These are phyloP conservation scores for Phytophthora cryptogea DNA, from an alignment of 352 stramenopile species.

Conservation along the genomic window DNA sequence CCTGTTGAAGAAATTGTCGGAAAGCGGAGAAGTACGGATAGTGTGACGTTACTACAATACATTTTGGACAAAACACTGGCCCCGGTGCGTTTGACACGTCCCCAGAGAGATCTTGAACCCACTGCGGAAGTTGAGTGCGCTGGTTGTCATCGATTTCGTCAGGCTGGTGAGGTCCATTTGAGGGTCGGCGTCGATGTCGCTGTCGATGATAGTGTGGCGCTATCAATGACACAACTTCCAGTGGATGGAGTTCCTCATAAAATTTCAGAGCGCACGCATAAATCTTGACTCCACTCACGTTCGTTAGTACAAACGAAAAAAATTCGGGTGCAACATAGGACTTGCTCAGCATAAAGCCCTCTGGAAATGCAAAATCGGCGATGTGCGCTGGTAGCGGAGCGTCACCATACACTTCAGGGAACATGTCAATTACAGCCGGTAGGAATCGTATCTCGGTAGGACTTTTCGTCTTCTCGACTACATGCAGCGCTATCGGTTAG, in stretches of 20 bases:
- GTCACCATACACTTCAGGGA: constrained; percentile 64
- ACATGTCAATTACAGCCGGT: constrained; percentile 65
- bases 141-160: constrained; percentile 59
- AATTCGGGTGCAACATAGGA: constrained; percentile 64
- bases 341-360: constrained; percentile 67
- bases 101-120: constrained; percentile 70
- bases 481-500: constrained; percentile 1
- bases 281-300: constrained; percentile 79
- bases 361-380: constrained; percentile 80
- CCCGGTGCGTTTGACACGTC: constrained; percentile 49
- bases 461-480: constrained; percentile 76
- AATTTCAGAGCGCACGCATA: constrained; percentile 83
- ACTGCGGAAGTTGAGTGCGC: constrained; percentile 59
- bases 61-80: constrained; percentile 92
- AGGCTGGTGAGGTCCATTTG: constrained; percentile 10
- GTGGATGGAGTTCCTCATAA: constrained; percentile 78
- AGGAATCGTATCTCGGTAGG: constrained; percentile 75
- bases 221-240: constrained; percentile 80
- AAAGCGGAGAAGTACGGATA: constrained; percentile 97
- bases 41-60: constrained; percentile 93
- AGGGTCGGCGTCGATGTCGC: constrained; percentile 33
- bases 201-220: constrained; percentile 53
- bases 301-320: constrained; percentile 88
- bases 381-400: constrained; percentile 66
- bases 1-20: constrained; percentile 95